Evolutionary conservation across 1,284 basidiomycete species (phyloP), one percentile per base, ranked within the genome.

Genomic region (Hymenochaete sp.): DNA sequence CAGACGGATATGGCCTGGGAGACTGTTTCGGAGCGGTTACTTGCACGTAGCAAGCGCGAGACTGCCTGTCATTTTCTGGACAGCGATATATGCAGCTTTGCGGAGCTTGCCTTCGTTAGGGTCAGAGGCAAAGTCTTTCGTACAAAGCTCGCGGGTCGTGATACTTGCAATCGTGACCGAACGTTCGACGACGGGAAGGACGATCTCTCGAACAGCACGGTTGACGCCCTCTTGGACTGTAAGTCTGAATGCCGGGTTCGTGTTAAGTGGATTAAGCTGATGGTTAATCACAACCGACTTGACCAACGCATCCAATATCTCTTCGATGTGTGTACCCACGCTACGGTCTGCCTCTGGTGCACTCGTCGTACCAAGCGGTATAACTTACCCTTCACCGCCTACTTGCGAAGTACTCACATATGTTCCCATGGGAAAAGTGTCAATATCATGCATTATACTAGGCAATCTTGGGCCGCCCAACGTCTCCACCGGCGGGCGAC

Each of bases 161-260:
- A 98, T 97, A 25, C 93, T 91, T 6, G 96, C 96, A 55, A 99
- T 98, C 2, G 96, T 98, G 35, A 98, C 96, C n/a, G 93, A 97
- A 48, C 96, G 80, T 62, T 99, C 96, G 14, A 98, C 95, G 39
- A 98, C 95, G 3, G 96, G 96, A 13, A 93, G 72, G 55, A 98
- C 95, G 55, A 98, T 98, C 80, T 99, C 96, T 53, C 95, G 82
- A 46, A 98, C 90, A 18, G 96, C 89, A 26, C 92, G 80, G 59
- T 98, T 93, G 50, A 98, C 85, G 4, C 93, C 93, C 60, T 91
- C 70, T 57, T 89, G 85, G 9, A 98, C 82, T 25, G 93, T 85
- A 31, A 92, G 82, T 71, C 96, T 96, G 71, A 98, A 91, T 0
- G 75, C 70, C 22, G 82, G 79, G 56, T 92, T 93, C 41, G 73